A percentile compares a stretch with the other conserved stretches of the same genome.
These are phyloP conservation scores for Medicago lupulina DNA, from an alignment of 306 rosid species.

Conservation along the genomic window DNA sequence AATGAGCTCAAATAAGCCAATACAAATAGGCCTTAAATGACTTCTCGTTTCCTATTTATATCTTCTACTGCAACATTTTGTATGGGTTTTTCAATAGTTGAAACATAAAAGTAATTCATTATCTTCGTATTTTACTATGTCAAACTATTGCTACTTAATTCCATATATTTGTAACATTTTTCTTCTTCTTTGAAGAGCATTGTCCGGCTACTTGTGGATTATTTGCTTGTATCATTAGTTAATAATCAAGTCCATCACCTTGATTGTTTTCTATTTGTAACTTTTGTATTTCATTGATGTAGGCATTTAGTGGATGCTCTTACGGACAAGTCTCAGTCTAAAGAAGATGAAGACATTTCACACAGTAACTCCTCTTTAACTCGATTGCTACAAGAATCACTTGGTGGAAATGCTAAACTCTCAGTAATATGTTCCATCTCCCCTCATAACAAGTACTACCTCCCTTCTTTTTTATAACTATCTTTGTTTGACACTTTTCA, in stretches of 20 bases:
- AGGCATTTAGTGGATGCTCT: constrained; percentile 77
- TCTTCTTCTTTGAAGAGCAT: neutral
- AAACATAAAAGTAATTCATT: neutral
- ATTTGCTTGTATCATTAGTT: constrained; percentile 21
- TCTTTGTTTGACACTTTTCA: neutral
- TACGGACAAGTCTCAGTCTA: constrained; percentile 49
- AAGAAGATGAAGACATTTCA: constrained; percentile 52
- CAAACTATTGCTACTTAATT: constrained; percentile 24
- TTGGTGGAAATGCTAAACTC: constrained; percentile 84
- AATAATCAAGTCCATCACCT: constrained; percentile 5
- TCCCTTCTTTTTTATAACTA: neutral
- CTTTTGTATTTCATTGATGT: constrained; percentile 49
- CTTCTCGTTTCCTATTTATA: constrained; percentile 17
- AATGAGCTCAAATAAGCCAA: too few species aligned
- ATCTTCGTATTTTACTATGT: constrained; percentile 6
- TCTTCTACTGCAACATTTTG: neutral
- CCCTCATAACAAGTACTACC: constrained; percentile 63
- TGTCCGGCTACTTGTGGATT: constrained; percentile 11
- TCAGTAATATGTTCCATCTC: constrained; percentile 80
- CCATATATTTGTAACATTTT: neutral
- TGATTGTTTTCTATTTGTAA: constrained; percentile 31
- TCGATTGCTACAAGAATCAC: constrained; percentile 66
- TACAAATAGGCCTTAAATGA: neutral
- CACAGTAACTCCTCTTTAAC: constrained; percentile 67
- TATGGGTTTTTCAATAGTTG: neutral